These are phyloP conservation scores for Ananas comosus DNA, from an alignment of 176 grass and related monocot genomes.

Conservation along the genomic window DNA sequence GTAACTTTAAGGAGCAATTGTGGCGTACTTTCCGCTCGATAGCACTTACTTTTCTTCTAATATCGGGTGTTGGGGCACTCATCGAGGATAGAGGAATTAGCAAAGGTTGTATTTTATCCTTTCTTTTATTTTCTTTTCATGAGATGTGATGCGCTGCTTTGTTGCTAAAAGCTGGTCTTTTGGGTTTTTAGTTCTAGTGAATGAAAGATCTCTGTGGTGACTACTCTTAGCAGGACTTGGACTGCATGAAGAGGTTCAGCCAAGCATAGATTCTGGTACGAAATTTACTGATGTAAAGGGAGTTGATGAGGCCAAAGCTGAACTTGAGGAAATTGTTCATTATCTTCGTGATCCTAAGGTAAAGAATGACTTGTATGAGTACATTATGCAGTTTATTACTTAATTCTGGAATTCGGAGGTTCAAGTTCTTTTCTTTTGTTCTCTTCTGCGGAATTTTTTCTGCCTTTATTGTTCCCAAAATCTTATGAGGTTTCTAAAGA, in stretches of 20 bases:
- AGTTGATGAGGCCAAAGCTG: conserved; percentile 91
- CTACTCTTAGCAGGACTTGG: conserved; percentile 53
- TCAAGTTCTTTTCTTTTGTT: neutral
- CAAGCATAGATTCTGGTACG: conserved; percentile 68
- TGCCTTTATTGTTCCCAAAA: neutral
- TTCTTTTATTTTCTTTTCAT: conserved; percentile 17
- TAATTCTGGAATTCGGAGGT: neutral
- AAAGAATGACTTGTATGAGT: conserved; percentile 8
- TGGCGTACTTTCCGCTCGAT: conserved; percentile 92
- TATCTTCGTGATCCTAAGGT: conserved; percentile 98
- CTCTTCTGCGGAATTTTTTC: neutral
- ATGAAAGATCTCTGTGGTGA: conserved; percentile 13
- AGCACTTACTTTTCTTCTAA: conserved; percentile 81
- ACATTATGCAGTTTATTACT: neutral
- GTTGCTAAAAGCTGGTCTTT: neutral
- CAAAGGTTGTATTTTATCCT: conserved; percentile 42
- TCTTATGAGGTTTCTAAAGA: neutral
- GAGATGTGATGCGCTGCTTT: neutral
- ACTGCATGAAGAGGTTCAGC: conserved; percentile 84
- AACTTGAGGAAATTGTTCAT: conserved; percentile 99
- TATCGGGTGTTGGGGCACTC: conserved; percentile 85
- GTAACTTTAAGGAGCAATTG: conserved; percentile 86
- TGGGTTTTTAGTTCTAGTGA: neutral
- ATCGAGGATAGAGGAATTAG: conserved; percentile 92
- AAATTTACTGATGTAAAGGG: conserved; percentile 98